A percentile compares a stretch with the other conserved stretches of the same genome.
phyloP scores from a whole-genome alignment of 1,284 basidiomycete species.

The Singerocomus inundabilis region DNA sequence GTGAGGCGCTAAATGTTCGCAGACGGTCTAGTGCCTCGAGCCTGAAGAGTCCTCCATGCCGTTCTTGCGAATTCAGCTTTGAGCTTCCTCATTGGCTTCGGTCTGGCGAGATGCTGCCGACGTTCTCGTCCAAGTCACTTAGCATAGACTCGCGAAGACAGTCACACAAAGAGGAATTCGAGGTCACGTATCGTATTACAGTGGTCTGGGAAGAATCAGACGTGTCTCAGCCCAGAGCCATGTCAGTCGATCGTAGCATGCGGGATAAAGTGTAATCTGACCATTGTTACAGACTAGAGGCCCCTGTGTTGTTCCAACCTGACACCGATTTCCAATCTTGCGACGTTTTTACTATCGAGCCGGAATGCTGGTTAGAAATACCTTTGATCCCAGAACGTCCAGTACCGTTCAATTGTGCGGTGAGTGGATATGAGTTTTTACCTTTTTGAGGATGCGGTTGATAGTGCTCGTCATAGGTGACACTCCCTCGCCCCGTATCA shows the following conservation, averaged over 20 bases:
- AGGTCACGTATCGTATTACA: conserved; percentile 54
- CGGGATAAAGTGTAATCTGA: conserved; percentile 1
- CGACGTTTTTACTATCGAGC: conserved; percentile 44
- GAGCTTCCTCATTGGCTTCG: conserved; percentile 50
- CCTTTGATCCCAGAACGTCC: conserved; percentile 59
- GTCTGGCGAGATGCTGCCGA: conserved; percentile 56
- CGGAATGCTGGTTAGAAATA: conserved; percentile 64
- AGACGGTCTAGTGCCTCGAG: conserved; percentile 43
- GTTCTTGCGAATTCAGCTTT: conserved; percentile 57
- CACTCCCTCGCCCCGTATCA: conserved; percentile 55
- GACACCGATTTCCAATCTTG: conserved; percentile 59
- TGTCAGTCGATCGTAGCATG: conserved; percentile 39
- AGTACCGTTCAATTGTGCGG: conserved; percentile 63
- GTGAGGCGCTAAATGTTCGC: conserved; percentile 47
- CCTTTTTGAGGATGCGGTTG: background rate
- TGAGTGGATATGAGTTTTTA: conserved; percentile 29
- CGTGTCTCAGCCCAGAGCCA: conserved; percentile 40
- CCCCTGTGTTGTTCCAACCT: conserved; percentile 59
- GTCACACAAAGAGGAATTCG: conserved; percentile 41
- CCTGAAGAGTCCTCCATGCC: conserved; percentile 34
- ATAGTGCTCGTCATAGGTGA: conserved; percentile 43
- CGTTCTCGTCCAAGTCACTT: conserved; percentile 42
- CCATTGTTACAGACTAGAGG: conserved; percentile 48
- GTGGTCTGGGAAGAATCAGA: conserved; percentile 60
- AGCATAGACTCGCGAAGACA: conserved; percentile 30